A percentile compares a stretch with the other conserved stretches of the same genome.
Evolutionary conservation across 495 filamentous ascomycete species (phyloP).

Genomic region (Penicillium odoratum): DNA sequence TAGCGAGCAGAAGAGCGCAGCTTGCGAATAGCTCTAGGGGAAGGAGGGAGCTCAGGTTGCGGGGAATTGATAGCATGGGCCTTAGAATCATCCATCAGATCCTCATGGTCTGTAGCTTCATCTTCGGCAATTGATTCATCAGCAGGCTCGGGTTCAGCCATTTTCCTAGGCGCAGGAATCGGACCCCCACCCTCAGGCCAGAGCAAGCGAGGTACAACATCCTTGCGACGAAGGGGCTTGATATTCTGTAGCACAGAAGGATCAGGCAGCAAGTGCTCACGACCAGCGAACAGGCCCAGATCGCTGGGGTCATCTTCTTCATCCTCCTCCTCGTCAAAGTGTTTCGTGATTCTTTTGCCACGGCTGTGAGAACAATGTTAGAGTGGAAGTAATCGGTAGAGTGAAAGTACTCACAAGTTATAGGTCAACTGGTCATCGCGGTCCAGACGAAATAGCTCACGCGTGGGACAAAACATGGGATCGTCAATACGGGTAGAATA

Average conservation of each 20-base stretch:
- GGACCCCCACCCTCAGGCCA: conserved; percentile 53
- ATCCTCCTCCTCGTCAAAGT: conserved; percentile 49
- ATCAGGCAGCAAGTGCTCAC: conserved; percentile 25
- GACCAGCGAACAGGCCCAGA: conserved; percentile 39
- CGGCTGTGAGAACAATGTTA: conserved; percentile 71
- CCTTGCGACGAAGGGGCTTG: conserved; percentile 66
- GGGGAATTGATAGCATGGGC: conserved; percentile 43
- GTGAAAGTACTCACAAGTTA: conserved; percentile 21
- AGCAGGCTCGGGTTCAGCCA: background rate
- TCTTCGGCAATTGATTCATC: conserved; percentile 41
- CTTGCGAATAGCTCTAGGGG: conserved; percentile 27
- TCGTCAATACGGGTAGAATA: background rate
- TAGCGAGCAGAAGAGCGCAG: conserved; percentile 28
- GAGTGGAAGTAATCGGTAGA: conserved; percentile 35
- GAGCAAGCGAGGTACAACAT: conserved; percentile 81
- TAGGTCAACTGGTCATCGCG: conserved; percentile 12
- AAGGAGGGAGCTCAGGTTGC: conserved; percentile 49
- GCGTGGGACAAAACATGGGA: conserved; percentile 10
- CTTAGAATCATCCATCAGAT: conserved; percentile 52
- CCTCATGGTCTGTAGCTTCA: conserved; percentile 58
- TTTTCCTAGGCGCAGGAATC: background rate
- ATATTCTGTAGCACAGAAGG: conserved; percentile 22
- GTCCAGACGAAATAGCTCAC: background rate
- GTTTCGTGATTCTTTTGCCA: conserved; percentile 80
- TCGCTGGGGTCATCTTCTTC: conserved; percentile 54